Base-by-base conservation (phyloP, 164 flowering plant genomes). In the Tinospora cordifolia region DNA sequence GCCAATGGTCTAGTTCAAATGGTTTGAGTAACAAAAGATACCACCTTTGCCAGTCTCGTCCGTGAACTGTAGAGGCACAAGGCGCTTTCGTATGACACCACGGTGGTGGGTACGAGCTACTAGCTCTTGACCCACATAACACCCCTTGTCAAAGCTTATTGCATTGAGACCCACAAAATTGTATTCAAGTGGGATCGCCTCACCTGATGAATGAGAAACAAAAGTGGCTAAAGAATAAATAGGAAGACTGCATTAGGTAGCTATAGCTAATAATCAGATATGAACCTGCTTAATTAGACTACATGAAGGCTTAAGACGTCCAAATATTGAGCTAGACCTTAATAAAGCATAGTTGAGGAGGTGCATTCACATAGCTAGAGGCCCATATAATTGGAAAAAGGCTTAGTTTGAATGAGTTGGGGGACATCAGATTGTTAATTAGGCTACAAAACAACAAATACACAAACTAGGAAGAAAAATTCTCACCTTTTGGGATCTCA, bases 91-190 rank as follows among this genome's bases (percentile, higher is more conserved):
- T 60, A 95, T 89, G 59, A 91, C 85, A 11, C 99, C 98, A 12
- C 89, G 85, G 75, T 95, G 94, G 71, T 95, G 98, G 9, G 99
- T 87, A 15, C 98, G 93, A 62, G 97, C 97, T 30, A 95, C 81
- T 8, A 83, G 81, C 72, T 95, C 98, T 82, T 92, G 98, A 46
- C 99, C 99, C 22, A 95, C 88, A 69, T 95, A 94, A 73, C 99
- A 94, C 14, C 99, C 99, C 79, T 94, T 92, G 72, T 90, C 94
- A 62, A 94, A 94, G 79, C 90, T 92, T 68, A 94, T 89, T 40
- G 98, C 97, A 71, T 92, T 92, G 34, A 94, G 79, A 59, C 91
- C 94, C 5, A 75, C 91, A 59, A 93, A 81, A 81, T 92, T 94
- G 83, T 90, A 92, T 63, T 94, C 97, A 8, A 90, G 90, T 21